Conservation (phyloP, 202 grass and related monocot genomes). For the Schoenoplectus triqueter region DNA sequence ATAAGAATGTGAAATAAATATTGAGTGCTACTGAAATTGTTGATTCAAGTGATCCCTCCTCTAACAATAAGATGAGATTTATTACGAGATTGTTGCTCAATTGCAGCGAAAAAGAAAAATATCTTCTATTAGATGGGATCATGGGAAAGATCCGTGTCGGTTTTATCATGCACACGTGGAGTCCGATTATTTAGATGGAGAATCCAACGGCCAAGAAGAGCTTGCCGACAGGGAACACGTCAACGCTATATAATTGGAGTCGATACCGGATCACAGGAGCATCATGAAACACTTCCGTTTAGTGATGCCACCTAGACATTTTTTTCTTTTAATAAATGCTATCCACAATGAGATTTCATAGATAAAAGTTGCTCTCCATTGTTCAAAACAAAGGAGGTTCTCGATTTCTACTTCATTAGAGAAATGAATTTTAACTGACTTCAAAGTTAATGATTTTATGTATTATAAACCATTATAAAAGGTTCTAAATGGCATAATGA, state of each 20-base stretch:
- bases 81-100: background rate
- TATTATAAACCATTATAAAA: conserved; percentile 5
- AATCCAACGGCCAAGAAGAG: conserved; percentile 21
- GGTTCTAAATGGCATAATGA: background rate
- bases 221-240: conserved; percentile 19
- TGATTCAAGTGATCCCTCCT: too few species aligned
- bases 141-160: background rate
- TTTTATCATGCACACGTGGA: background rate
- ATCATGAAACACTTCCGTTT: background rate
- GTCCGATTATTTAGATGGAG: background rate
- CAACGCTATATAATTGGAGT: background rate
- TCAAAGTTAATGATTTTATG: background rate
- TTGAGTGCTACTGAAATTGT: background rate
- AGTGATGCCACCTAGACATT: background rate
- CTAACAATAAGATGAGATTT: background rate
- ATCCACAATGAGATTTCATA: conserved; percentile 17
- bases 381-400: background rate
- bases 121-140: background rate
- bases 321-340: background rate
- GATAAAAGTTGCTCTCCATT: conserved; percentile 9
- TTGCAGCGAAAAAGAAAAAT: background rate
- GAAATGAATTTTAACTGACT: background rate
- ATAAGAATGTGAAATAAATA: background rate
- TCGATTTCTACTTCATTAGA: background rate
- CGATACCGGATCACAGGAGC: background rate